Evolutionary conservation across 129 eudicot genomes (phyloP), one percentile per base, ranked within the genome.

Genomic region (Centrapalus pauciflorus): DNA sequence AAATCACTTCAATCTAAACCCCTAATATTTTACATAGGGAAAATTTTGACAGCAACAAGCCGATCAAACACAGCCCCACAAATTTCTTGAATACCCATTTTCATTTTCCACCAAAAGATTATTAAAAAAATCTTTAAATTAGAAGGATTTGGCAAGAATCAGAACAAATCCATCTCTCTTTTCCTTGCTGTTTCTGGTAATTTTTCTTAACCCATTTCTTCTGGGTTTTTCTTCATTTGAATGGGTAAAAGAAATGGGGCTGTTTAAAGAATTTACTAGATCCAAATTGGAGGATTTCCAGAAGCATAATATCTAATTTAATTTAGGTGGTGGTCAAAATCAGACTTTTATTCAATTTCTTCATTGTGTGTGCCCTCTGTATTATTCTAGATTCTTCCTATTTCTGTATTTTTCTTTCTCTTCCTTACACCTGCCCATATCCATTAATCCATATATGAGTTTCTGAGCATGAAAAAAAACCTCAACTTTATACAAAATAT

Each of bases 101-200:
- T 21, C 38, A 16, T 5, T 10, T 45, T 25, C 11, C 25, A 5
- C 63, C 33, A 35, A 54, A n/a, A 49, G 30, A 51, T 52, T 11
- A 25, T 34, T 76, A 35, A 54, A n/a, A 49, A 43, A 51, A 61
- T 11, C 33, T 34, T 76, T 50, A 30, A 65, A 71, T 16, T 52
- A 51, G 59, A 13, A 68, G 54, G 72, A 19, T 49, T 50, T 57
- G 52, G 61, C 32, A 30, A 37, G 8, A 49, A 75, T 40, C 32
- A 32, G 12, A 58, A 5, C 50, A 61, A 71, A 64, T 32, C 69
- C 66, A 77, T 64, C 82, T 77, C 72, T 77, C 81, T 70, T 48
- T 64, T 63, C 76, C 58, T 64, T 61, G 29, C 64, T 71, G 43
- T 61, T 61, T 19, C 72, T 10, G 78, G 56, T 69, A 37, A 30